These are phyloP conservation scores for Cladosporium sp. DNA, from an alignment of 2,329 filamentous ascomycete species.

Conservation along the genomic window DNA sequence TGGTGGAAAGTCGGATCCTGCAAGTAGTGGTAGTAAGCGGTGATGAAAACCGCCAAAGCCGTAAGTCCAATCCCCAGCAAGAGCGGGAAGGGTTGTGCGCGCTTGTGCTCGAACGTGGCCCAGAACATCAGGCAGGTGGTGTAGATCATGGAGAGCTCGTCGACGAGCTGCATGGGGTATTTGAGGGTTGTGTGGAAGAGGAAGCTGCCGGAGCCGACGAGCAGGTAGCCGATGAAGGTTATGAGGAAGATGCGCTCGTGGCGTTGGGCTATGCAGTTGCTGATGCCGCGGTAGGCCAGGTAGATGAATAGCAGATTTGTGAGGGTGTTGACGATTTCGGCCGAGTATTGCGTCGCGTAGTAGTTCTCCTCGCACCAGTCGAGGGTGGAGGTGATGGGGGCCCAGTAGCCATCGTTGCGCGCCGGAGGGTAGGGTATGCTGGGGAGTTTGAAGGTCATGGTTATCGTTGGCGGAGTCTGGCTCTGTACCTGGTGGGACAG, in stretches of 20 bases:
- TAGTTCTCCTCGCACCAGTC: conserved; percentile 85
- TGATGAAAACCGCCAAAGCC: conserved; percentile 58
- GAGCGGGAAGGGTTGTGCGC: conserved; percentile 47
- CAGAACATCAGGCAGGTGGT: conserved; percentile 66
- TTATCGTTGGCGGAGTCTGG: not conserved
- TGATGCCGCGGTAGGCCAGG: conserved; percentile 69
- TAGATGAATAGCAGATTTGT: conserved; percentile 80
- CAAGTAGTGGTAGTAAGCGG: conserved; percentile 73
- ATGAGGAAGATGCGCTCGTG: conserved; percentile 75
- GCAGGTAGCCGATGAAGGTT: conserved; percentile 56
- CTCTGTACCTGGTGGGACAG: not conserved
- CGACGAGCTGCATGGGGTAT: conserved; percentile 67
- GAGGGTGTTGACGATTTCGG: conserved; percentile 72
- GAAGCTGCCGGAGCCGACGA: conserved; percentile 59
- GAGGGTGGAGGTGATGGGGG: conserved; percentile 64
- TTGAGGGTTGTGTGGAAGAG: conserved; percentile 61
- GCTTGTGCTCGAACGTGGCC: conserved; percentile 69
- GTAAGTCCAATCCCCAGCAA: conserved; percentile 55
- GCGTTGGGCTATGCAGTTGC: conserved; percentile 64
- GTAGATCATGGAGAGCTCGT: conserved; percentile 68
- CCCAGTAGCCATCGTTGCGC: conserved; percentile 47
- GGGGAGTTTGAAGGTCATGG: conserved; percentile 36
- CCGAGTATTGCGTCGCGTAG: conserved; percentile 68
- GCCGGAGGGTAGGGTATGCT: conserved; percentile 29
- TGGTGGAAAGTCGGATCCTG: conserved; percentile 83